phyloP scores from a whole-genome alignment of 345 rosid species.

The Durio zibethinus region DNA sequence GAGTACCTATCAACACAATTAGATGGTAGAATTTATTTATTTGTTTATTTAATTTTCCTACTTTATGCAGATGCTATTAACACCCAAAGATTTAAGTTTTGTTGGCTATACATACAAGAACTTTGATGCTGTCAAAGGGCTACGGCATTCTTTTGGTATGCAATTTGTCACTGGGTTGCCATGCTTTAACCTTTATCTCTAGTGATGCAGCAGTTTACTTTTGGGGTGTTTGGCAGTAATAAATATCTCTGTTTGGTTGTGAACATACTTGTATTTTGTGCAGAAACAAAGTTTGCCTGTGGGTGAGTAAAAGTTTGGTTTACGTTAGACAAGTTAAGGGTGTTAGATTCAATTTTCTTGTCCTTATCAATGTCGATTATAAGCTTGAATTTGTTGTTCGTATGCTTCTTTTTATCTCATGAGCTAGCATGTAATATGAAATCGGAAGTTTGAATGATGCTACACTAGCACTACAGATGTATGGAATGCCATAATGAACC shows the following conservation, averaged over 20 bases:
- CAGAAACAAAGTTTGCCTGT: not conserved
- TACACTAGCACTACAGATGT: no score
- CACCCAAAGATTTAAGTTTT: constrained; percentile 88
- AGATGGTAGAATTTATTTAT: not conserved
- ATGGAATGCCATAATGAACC: not conserved
- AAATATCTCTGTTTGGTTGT: not conserved
- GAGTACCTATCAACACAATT: not conserved
- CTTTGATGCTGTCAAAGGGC: constrained; percentile 89
- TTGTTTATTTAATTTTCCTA: constrained; percentile 15
- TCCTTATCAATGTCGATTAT: not conserved
- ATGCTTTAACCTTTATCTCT: not conserved
- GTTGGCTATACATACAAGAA: constrained; percentile 98
- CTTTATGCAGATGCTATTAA: constrained; percentile 60
- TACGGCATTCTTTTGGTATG: constrained; percentile 61
- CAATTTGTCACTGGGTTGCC: not conserved
- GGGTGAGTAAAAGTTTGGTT: not conserved
- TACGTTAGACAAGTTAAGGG: not conserved
- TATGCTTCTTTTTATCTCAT: not conserved
- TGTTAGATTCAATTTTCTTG: not conserved
- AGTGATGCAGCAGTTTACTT: not conserved
- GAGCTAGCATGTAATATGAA: not conserved
- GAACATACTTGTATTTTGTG: not conserved
- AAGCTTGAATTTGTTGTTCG: not conserved
- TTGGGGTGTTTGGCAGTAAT: not conserved
- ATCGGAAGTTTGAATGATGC: not conserved